phyloP scores from a whole-genome alignment of 2,329 filamentous ascomycete genomes.

The Fusarium sororula region DNA sequence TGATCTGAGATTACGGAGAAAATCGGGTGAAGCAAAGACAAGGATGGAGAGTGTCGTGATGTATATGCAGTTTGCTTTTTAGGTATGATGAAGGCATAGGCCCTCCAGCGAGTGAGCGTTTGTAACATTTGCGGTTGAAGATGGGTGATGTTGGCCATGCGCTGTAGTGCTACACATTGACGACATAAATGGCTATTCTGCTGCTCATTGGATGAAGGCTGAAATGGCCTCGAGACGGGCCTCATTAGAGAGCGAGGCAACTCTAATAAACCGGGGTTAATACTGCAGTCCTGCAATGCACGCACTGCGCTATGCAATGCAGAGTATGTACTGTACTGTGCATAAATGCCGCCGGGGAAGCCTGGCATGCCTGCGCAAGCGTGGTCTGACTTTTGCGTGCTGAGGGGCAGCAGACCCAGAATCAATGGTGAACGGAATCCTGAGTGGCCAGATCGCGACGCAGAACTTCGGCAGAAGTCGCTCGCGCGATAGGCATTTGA shows the following conservation, averaged over 20 bases:
- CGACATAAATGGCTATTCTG: background rate
- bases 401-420: slow-evolving; percentile 29
- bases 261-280: background rate
- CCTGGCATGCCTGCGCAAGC: slow-evolving; percentile 26
- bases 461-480: slow-evolving; percentile 30
- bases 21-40: slow-evolving; percentile 32
- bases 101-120: background rate
- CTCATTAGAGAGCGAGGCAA: background rate
- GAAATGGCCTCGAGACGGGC: background rate
- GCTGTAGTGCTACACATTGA: background rate
- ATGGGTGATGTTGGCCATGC: background rate
- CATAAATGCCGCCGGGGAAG: slow-evolving; percentile 26
- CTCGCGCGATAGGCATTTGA: slow-evolving; percentile 4
- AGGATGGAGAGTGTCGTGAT: slow-evolving; percentile 4
- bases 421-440: slow-evolving; percentile 12
- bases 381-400: slow-evolving; percentile 38
- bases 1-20: slow-evolving; percentile 33
- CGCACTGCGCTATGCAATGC: slow-evolving; percentile 12
- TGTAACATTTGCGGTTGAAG: background rate
- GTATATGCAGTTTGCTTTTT: background rate
- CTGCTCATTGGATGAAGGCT: slow-evolving; percentile 10
- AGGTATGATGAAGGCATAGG: background rate
- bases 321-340: background rate
- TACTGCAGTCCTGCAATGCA: slow-evolving; percentile 26
- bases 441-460: slow-evolving; percentile 41